Evolutionary conservation across 345 rosid genomes (phyloP).

Genomic region (Boechera stricta): DNA sequence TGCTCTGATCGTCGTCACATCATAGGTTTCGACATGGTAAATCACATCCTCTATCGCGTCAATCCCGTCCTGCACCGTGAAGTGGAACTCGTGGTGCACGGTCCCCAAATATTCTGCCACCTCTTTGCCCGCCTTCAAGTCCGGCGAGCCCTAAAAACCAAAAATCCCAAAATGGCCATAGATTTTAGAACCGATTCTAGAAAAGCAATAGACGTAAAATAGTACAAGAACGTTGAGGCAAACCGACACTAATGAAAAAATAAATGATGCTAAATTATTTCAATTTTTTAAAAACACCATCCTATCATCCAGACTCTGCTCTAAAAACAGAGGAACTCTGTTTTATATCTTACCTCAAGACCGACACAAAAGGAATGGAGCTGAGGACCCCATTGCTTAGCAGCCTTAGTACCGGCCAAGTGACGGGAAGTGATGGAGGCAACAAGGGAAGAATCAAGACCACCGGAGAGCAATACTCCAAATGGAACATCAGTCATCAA

Average conservation of each 20-base stretch:
- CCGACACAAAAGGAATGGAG: conserved; percentile 95
- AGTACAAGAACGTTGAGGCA: too few species aligned
- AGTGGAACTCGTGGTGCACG: conserved; percentile 90
- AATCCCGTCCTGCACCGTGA: conserved; percentile 93
- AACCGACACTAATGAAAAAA: too few species aligned
- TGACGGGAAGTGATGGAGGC: conserved; percentile 87
- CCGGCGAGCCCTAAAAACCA: conserved; percentile 65
- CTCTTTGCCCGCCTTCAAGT: conserved; percentile 81
- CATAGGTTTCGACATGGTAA: conserved; percentile 88
- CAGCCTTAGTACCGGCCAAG: conserved; percentile 71
- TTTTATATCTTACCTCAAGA: conserved; percentile 62
- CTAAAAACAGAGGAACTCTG: conserved; percentile 30
- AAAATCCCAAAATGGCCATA: too few species aligned
- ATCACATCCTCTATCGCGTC: conserved; percentile 97
- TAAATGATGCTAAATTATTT: not conserved
- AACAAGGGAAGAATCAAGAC: conserved; percentile 91
- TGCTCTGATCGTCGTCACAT: conserved; percentile 88
- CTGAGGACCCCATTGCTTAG: conserved; percentile 83
- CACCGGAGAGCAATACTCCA: conserved; percentile 93
- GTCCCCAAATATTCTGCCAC: conserved; percentile 93
- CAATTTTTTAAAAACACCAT: not conserved
- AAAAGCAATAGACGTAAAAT: too few species aligned
- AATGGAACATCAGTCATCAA: conserved; percentile 95
- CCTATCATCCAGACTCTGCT: not conserved
- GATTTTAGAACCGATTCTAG: too few species aligned